Evolutionary conservation across 768 basidiomycete genomes (phyloP).

Genomic region (Lactifluus piperatus): DNA sequence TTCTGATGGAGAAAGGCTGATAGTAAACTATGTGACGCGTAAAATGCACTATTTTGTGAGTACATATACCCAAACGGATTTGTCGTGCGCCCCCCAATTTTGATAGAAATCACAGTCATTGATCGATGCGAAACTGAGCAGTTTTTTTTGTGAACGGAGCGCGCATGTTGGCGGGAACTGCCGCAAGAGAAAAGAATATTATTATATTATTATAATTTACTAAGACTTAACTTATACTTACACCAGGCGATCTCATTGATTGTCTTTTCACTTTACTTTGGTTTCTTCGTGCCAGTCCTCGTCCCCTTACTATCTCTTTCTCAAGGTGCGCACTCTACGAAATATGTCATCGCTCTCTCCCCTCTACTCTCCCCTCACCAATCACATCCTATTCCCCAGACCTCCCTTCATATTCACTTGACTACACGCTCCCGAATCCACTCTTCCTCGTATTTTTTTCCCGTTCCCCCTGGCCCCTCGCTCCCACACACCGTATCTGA

Average conservation of each 20-base stretch:
- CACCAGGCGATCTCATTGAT: background rate
- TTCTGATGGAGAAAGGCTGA: constrained; percentile 73
- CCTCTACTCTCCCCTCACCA: constrained; percentile 26
- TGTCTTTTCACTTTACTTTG: no score
- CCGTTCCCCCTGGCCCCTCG: constrained; percentile 24
- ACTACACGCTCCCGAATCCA: constrained; percentile 17
- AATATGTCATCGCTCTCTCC: constrained; percentile 21
- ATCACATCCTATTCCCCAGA: constrained; percentile 21
- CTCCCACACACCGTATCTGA: constrained; percentile 29
- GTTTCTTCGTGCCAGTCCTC: no score
- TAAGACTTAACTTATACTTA: no score
- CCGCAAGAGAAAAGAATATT: background rate
- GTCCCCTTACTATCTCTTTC: background rate
- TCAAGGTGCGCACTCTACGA: constrained; percentile 17
- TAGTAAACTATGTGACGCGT: constrained; percentile 62
- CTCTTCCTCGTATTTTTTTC: constrained; percentile 23
- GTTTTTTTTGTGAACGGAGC: no score
- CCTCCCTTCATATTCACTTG: constrained; percentile 19
- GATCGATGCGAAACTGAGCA: background rate
- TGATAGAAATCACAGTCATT: background rate
- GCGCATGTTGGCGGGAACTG: background rate
- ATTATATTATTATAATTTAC: no score
- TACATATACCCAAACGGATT: constrained; percentile 17
- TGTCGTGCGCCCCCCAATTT: no score
- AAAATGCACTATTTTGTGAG: constrained; percentile 76